Base-by-base conservation (phyloP, 2,329 filamentous ascomycete species). In the Fusarium mundagurra region DNA sequence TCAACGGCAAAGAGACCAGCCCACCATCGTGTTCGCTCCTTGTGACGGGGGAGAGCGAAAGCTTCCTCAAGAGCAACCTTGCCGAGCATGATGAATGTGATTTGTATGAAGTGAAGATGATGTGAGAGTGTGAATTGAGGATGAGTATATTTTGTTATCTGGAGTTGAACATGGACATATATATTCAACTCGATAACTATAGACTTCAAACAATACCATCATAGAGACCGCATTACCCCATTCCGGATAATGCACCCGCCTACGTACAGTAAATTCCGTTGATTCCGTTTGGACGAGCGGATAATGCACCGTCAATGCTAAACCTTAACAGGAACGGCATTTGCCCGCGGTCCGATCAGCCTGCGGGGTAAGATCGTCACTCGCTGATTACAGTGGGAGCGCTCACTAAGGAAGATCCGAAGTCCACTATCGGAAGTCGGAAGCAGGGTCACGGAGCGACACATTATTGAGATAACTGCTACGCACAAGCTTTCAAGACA, bases 21-120 rank as follows among this genome's bases (percentile, higher is more conserved):
- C 89, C 89, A 91, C 88, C 89, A 91, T 74, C 84, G 83, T 10
- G 88, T 89, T 80, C 87, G 88, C 71, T 91, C 88, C 51, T 86
- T 84, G 70, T 91, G 85, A 39, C 89, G 86, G 50, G 90, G 89
- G 12, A 91, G 84, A 69, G 87, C 87, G 71, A 91, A 91, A 20
- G 89, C 89, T 81, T 92, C 90, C 79, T 92, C 90, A 29, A 92
- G 83, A 18, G 88, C 87, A 66, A 92, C 85, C 72, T 92, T 92
- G 68, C 90, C 90, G 18, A 86, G 81, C 88, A 91, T 91, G 31
- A 9, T 79, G 65, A 50, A 38, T 50, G 16, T 39, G 11, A 11
- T 53, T 17, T 16, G 8, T 50, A 29, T 24, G 17, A 45, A 22
- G 5, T 22, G 27, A 41, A 8, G 33, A 33, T 17, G 7, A 33